These are phyloP conservation scores for Lasiodiplodia theobromae DNA, from an alignment of 2,329 filamentous ascomycete genomes.

Conservation along the genomic window DNA sequence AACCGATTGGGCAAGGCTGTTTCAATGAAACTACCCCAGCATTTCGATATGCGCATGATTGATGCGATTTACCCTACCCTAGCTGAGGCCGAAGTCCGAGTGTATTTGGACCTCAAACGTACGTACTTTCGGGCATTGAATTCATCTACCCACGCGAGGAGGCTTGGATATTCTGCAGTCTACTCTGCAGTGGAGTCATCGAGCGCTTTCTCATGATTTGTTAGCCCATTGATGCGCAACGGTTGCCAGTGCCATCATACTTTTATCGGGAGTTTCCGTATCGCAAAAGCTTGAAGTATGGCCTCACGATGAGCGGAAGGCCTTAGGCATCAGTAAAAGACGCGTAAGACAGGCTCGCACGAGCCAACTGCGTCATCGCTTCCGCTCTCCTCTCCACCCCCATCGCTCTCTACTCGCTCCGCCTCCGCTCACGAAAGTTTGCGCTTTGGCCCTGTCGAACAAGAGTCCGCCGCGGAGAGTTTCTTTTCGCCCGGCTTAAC, in stretches of 20 bases:
- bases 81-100: no score
- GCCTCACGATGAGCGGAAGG: neutral
- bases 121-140: no score
- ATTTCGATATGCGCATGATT: no score
- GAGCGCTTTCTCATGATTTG: no score
- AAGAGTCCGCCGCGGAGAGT: neutral
- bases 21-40: neutral
- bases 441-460: neutral
- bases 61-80: no score
- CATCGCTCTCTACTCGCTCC: neutral
- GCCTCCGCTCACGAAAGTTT: neutral
- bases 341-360: neutral
- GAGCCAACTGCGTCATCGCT: neutral
- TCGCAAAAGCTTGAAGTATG: neutral
- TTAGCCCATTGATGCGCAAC: no score
- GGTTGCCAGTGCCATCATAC: no score
- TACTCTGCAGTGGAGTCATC: no score
- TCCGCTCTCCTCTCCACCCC: constrained; percentile 19
- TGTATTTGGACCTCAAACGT: no score
- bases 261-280: neutral
- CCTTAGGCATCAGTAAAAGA: neutral
- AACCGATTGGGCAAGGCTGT: no score
- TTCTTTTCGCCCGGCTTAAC: neutral
- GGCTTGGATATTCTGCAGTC: no score
- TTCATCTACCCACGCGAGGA: no score